phyloP scores from a whole-genome alignment of 2,329 filamentous ascomycete species.

The Ophiocordyceps camponoti-leonardi region DNA sequence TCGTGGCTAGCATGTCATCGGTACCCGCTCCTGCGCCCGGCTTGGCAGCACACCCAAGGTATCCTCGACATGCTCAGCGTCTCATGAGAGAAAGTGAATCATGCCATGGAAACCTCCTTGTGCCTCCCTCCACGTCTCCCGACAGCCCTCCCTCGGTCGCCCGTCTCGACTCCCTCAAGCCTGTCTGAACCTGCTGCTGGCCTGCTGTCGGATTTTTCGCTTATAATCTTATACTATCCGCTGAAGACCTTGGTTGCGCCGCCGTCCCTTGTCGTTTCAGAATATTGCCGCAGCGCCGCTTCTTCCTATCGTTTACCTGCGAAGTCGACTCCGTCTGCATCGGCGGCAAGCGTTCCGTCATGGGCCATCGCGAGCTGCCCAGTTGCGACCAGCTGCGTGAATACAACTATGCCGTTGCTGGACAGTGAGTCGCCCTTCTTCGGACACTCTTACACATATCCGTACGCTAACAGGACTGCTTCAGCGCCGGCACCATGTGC shows the following conservation, averaged over 20 bases:
- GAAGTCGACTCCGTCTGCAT: neutral
- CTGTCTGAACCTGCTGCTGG: no score
- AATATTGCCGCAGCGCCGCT: neutral
- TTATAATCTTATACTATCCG: no score
- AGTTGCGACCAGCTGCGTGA: slow-evolving; percentile 44
- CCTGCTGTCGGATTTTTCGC: no score
- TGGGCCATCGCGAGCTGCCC: slow-evolving; percentile 24
- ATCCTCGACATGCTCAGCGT: neutral
- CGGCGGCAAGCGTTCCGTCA: slow-evolving; percentile 2
- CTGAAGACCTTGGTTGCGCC: neutral
- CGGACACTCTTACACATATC: neutral
- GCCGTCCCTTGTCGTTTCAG: neutral
- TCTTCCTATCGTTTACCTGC: neutral
- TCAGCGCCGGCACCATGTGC: slow-evolving; percentile 76
- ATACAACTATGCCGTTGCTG: slow-evolving; percentile 64
- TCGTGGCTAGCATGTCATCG: neutral
- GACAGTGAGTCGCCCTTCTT: slow-evolving; percentile 47
- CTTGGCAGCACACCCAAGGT: neutral
- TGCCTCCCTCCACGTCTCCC: neutral
- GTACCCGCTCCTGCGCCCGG: neutral
- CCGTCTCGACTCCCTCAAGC: neutral
- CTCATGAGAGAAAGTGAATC: neutral
- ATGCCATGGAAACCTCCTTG: neutral
- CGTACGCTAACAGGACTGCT: neutral
- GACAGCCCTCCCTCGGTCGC: neutral